Conservation (phyloP, 106 monocot species). For the Apostasia ramifera region DNA sequence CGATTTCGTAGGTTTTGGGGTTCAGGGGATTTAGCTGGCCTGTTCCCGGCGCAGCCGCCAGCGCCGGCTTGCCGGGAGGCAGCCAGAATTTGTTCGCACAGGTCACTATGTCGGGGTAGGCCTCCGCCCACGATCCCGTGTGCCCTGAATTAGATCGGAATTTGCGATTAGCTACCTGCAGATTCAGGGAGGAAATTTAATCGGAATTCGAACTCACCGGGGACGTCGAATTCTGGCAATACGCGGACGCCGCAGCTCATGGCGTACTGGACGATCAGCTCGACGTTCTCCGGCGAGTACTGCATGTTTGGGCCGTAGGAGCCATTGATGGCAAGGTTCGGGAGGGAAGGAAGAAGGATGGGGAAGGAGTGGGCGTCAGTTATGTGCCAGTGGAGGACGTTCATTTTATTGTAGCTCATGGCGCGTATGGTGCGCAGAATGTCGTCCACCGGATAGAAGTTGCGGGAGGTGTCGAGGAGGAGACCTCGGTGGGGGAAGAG, state of each 20-base stretch:
- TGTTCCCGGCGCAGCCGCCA: conserved; percentile 46
- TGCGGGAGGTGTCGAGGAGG: conserved; percentile 19
- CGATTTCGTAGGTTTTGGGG: conserved; percentile 41
- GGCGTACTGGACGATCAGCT: conserved; percentile 11
- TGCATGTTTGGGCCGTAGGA: conserved; percentile 16
- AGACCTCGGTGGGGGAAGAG: conserved; percentile 21
- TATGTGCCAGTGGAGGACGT: conserved; percentile 26
- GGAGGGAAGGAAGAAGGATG: conserved; percentile 16
- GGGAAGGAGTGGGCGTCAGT: conserved; percentile 25
- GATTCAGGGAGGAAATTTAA: background rate
- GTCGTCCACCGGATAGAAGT: conserved; percentile 10
- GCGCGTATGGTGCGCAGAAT: conserved; percentile 15
- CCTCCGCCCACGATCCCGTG: conserved; percentile 49
- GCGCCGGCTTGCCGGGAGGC: conserved; percentile 19
- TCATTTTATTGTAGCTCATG: conserved; percentile 20
- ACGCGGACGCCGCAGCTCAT: conserved; percentile 19
- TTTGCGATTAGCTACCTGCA: no score
- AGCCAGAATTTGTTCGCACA: conserved; percentile 51
- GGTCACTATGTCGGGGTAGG: conserved; percentile 52
- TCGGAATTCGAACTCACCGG: conserved; percentile 3
- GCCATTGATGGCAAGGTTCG: conserved; percentile 17
- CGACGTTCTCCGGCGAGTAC: conserved; percentile 11
- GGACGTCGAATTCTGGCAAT: conserved; percentile 20
- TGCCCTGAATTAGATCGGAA: conserved; percentile 21
- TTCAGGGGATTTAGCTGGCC: conserved; percentile 67